Base-by-base conservation (phyloP, 1,284 basidiomycete genomes). In the Mycosarcoma maydis region DNA sequence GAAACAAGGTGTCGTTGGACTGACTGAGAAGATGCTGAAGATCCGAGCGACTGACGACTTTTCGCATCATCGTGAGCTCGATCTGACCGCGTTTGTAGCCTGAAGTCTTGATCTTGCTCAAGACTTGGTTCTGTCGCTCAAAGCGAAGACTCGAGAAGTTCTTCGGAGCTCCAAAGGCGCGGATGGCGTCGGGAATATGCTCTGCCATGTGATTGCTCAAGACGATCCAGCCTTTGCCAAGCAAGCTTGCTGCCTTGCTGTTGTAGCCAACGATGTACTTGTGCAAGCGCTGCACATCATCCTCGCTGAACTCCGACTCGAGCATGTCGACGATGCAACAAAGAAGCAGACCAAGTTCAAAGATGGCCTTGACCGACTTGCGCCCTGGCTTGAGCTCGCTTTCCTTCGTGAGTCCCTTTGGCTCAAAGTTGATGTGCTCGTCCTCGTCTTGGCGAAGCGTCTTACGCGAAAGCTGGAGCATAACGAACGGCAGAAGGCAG, bases 291-390 rank as follows among this genome's bases (percentile, higher is more conserved):
- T 34, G 11, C 8, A 46, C 14, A 17, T 33, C 44, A 17, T 6
- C 33, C 33, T 46, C 33, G 23, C 36, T 22, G 9, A 46, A 20
- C 16, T 46, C 33, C 7, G 26, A 20, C 22, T 46, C 33, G 8
- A 34, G 20, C 19, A 46, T 29, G 22, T 46, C 33, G 22, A 46
- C 27, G 22, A 46, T 37, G 32, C 44, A 46, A n/a, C 44, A 46
- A 5, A 46, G 44, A 19, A 46, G 44, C 44, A 46, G 23, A 4
- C 20, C 44, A 24, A 46, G 16, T 6, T 8, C 19, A 19, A 36
- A 46, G 44, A 46, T 37, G 20, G 23, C 44, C n/a, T 24, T 46
- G 8, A 46, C 44, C 11, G 8, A 16, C 44, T 46, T 46, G 20
- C n/a, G 10, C 8, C 44, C 44, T 46, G 20, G 3, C 5, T n/a